phyloP scores from a whole-genome alignment of 116 monocot genomes.

The Posidonia oceanica region DNA sequence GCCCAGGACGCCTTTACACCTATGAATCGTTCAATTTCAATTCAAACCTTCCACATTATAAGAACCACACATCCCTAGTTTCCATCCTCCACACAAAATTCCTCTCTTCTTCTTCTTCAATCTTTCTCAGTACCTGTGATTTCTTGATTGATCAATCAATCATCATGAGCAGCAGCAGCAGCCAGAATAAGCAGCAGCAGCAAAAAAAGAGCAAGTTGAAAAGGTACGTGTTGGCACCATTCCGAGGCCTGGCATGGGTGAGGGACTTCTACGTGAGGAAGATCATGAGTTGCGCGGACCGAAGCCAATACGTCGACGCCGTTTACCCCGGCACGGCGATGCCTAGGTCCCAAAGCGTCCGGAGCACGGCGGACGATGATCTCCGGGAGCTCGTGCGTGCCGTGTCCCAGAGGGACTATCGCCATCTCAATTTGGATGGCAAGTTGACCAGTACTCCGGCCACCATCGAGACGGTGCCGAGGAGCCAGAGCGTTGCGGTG shows the following conservation, averaged over 20 bases:
- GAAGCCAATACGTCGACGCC: neutral
- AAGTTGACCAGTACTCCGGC: neutral
- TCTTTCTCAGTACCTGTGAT: too few species aligned
- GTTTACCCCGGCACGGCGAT: neutral
- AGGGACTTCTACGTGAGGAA: constrained; percentile 30
- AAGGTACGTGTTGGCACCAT: constrained; percentile 17
- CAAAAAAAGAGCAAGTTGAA: neutral
- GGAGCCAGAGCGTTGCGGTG: constrained; percentile 38
- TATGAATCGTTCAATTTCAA: too few species aligned
- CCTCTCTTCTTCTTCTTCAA: too few species aligned
- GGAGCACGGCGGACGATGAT: constrained; percentile 20
- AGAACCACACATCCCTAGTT: too few species aligned
- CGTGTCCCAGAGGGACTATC: constrained; percentile 8
- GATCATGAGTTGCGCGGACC: constrained; percentile 22
- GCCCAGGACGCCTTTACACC: too few species aligned
- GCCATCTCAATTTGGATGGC: neutral
- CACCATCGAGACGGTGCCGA: constrained; percentile 3
- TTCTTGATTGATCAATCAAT: neutral
- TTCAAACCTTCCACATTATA: too few species aligned
- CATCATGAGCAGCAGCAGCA: neutral
- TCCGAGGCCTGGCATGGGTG: constrained; percentile 18
- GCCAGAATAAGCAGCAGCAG: neutral
- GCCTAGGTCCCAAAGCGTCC: constrained; percentile 15
- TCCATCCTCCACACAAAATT: too few species aligned
- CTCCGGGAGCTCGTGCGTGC: constrained; percentile 24